A percentile compares a stretch with the other conserved stretches of the same genome.
Conservation (phyloP, 176 grass and related monocot species). For the Avena insularis region DNA sequence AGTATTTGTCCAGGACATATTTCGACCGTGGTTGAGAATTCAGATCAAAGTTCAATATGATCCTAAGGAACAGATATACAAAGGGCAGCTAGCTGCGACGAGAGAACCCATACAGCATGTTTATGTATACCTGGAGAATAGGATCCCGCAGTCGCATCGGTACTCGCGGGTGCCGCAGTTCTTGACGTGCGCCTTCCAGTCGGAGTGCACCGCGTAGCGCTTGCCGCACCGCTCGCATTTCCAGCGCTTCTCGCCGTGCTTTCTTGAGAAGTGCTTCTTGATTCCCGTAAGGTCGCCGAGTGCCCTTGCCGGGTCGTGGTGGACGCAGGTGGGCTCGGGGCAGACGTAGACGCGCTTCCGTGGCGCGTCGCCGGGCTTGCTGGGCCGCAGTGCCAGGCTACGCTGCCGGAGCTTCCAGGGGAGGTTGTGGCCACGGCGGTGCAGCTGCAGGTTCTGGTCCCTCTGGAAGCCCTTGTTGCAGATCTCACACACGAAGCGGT, state of each 20-base stretch:
- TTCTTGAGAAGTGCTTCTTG: slow-evolving; percentile 96
- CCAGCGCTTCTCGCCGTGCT: slow-evolving; percentile 98
- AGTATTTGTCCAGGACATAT: slow-evolving; percentile 10
- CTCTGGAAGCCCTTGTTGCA: slow-evolving; percentile 97
- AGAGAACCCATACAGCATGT: not conserved
- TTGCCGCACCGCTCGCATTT: slow-evolving; percentile 90
- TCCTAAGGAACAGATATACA: not conserved
- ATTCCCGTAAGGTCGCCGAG: slow-evolving; percentile 93
- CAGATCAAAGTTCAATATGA: not conserved
- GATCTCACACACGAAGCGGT: slow-evolving; percentile 91
- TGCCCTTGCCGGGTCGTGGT: slow-evolving; percentile 81
- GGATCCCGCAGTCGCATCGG: slow-evolving; percentile 86
- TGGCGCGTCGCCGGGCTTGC: slow-evolving; percentile 15
- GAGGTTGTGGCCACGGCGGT: slow-evolving; percentile 94
- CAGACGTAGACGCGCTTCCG: slow-evolving; percentile 93
- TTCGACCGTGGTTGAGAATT: not conserved
- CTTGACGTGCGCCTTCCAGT: slow-evolving; percentile 98
- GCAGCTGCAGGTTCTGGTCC: slow-evolving; percentile 98
- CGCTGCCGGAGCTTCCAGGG: slow-evolving; percentile 97
- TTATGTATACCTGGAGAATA: slow-evolving; percentile 77
- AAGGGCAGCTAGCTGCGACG: not conserved
- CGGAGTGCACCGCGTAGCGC: slow-evolving; percentile 93
- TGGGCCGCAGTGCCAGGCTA: not conserved
- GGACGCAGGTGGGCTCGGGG: slow-evolving; percentile 83
- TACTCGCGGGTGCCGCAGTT: slow-evolving; percentile 94